Percentiles rank a stretch among this genome's conserved stretches.
Evolutionary conservation across 2,329 filamentous ascomycete species (phyloP).

Genomic region (Sclerotinia borealis): DNA sequence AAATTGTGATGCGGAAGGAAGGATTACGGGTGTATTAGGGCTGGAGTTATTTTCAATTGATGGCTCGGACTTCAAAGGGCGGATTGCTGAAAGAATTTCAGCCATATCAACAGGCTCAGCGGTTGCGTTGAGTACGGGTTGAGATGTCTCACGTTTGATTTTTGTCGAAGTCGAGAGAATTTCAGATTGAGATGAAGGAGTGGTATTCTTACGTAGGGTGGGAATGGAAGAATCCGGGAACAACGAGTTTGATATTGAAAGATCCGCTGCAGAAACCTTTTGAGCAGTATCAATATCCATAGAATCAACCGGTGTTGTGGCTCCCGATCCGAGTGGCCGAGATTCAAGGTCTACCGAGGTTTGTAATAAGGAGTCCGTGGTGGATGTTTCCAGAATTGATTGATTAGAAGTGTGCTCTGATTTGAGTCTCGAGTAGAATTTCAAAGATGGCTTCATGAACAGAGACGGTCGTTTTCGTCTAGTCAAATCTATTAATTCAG

Average conservation of each 20-base stretch:
- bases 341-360: background rate
- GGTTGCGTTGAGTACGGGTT: background rate
- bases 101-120: background rate
- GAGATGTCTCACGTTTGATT: background rate
- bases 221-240: background rate
- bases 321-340: background rate
- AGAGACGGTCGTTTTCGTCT: background rate
- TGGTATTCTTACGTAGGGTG: too few species aligned
- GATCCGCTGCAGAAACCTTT: too few species aligned
- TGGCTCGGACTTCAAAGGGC: background rate
- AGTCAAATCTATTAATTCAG: background rate
- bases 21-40: accelerated
- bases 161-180: background rate
- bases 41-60: background rate
- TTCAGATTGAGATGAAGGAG: background rate
- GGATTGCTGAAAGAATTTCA: background rate
- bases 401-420: background rate
- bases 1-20: background rate
- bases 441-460: background rate
- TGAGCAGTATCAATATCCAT: background rate
- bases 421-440: background rate
- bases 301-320: background rate
- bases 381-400: background rate
- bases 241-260: too few species aligned
- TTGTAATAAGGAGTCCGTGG: background rate